Conservation (phyloP, 352 stramenopile species). For the Lagenidium sp. region DNA sequence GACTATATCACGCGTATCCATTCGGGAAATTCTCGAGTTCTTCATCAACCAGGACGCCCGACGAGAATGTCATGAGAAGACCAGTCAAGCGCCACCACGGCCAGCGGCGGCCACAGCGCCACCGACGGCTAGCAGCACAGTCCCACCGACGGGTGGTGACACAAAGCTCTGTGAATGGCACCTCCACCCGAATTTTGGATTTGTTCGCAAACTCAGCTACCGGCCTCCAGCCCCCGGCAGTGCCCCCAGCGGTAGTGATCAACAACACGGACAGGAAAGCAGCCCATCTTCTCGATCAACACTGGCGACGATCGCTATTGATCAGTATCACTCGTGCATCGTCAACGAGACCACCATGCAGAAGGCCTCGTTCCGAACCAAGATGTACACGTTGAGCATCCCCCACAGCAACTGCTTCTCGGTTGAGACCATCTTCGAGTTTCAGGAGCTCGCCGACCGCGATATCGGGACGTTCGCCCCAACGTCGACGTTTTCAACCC, state of each 20-base stretch:
- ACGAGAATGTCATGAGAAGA: constrained; percentile 13
- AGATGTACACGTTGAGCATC: constrained; percentile 57
- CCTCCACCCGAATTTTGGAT: constrained; percentile 35
- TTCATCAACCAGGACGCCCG: constrained; percentile 25
- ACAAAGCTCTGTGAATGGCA: constrained; percentile 35
- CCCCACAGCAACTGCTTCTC: constrained; percentile 61
- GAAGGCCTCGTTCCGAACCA: constrained; percentile 34
- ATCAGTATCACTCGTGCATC: constrained; percentile 45
- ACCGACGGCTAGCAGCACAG: neutral
- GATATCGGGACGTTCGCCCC: constrained; percentile 12
- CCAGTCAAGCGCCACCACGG: constrained; percentile 4
- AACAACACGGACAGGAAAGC: neutral
- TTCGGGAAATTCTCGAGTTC: constrained; percentile 36
- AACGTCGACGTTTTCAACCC: constrained; percentile 5
- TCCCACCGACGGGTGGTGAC: neutral
- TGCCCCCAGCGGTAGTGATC: neutral
- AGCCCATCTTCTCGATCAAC: no score
- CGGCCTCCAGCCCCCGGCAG: constrained; percentile 14
- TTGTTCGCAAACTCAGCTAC: constrained; percentile 42
- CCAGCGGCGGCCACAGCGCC: neutral
- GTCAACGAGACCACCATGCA: constrained; percentile 26
- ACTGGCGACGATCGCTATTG: constrained; percentile 25
- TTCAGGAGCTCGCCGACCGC: constrained; percentile 18
- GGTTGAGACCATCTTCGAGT: constrained; percentile 43
- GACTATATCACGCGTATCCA: constrained; percentile 25